These are phyloP conservation scores for Asclepias syriaca DNA, from an alignment of 257 asterid species.

Conservation along the genomic window DNA sequence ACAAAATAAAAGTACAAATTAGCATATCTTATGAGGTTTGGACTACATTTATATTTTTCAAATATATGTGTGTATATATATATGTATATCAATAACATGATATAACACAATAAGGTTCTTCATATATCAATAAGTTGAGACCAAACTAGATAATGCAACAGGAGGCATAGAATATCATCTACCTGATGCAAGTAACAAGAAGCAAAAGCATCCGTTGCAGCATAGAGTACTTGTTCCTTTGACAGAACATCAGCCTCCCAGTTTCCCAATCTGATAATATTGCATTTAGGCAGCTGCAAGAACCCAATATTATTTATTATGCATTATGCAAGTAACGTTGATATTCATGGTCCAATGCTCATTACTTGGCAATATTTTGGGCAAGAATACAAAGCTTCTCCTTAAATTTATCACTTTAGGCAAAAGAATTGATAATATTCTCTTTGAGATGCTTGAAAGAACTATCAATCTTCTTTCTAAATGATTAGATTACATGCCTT, in stretches of 20 bases:
- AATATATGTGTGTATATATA: too few species aligned
- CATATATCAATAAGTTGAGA: background rate
- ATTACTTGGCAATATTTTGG: background rate
- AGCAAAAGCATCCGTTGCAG: conserved; percentile 85
- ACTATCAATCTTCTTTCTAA: background rate
- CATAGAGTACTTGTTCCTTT: conserved; percentile 58
- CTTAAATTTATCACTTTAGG: background rate
- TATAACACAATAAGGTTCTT: background rate
- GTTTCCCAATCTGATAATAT: conserved; percentile 64
- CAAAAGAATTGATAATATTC: background rate
- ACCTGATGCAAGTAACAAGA: conserved; percentile 91
- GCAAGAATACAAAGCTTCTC: background rate
- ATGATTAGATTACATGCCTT: background rate
- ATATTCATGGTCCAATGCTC: background rate
- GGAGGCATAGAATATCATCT: conserved; percentile 5
- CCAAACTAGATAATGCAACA: background rate
- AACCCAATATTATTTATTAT: conserved; percentile 19
- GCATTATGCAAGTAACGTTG: background rate
- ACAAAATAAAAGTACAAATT: background rate
- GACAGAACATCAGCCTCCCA: conserved; percentile 81
- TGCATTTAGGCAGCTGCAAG: conserved; percentile 83
- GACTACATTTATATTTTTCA: background rate
- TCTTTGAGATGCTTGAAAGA: background rate
- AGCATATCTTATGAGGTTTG: background rate
- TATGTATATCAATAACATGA: background rate